Conservation (phyloP, 176 grass and related monocot genomes). For the Poa annua region DNA sequence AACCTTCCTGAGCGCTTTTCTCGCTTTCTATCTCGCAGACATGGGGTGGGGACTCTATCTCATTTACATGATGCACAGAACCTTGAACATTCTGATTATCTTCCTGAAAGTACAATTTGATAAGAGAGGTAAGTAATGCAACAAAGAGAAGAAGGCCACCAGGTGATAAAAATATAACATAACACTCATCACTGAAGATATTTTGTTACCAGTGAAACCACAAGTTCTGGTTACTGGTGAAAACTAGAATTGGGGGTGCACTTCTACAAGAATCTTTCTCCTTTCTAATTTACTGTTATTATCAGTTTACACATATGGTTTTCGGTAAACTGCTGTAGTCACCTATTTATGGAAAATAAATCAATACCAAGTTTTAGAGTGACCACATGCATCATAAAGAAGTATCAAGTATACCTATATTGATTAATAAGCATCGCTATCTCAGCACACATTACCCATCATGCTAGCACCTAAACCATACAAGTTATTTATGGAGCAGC, state of each 20-base stretch:
- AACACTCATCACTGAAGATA: neutral
- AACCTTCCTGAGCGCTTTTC: constrained; percentile 54
- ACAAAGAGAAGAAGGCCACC: neutral
- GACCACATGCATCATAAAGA: neutral
- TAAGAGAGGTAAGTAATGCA: constrained; percentile 32
- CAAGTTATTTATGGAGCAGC: neutral
- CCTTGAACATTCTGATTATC: constrained; percentile 31
- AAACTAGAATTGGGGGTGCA: neutral
- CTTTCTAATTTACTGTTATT: neutral
- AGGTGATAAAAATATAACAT: neutral
- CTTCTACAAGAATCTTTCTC: neutral
- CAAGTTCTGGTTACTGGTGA: neutral
- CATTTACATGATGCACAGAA: constrained; percentile 42
- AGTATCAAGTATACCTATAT: neutral
- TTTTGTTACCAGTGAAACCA: neutral
- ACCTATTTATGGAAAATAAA: constrained; percentile 2
- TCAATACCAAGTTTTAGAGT: neutral
- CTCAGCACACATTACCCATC: neutral
- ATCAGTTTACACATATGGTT: neutral
- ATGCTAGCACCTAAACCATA: neutral
- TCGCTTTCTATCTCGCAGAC: constrained; percentile 64
- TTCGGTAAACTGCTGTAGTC: neutral
- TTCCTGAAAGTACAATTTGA: constrained; percentile 41
- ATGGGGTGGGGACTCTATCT: constrained; percentile 55
- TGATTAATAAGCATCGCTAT: neutral